phyloP scores from a whole-genome alignment of 352 stramenopile species.

The Phytophthora aleatoria region DNA sequence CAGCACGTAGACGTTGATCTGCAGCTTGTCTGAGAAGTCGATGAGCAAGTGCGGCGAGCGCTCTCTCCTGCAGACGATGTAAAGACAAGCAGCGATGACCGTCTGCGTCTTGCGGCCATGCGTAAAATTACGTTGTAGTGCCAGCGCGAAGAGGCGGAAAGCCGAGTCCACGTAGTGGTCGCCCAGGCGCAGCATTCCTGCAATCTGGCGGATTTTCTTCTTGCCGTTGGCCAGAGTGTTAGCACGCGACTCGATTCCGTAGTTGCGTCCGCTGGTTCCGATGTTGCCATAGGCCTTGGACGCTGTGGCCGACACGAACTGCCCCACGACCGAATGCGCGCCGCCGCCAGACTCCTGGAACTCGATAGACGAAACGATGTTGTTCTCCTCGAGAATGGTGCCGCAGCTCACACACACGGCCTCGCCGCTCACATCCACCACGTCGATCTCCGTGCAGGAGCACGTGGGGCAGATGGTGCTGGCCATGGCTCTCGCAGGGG shows the following conservation, averaged over 20 bases:
- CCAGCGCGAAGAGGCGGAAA: constrained; percentile 95
- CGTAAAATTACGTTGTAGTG: constrained; percentile 97
- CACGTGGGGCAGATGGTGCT: constrained; percentile 93
- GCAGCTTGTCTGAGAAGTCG: constrained; percentile 98
- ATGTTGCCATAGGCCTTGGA: constrained; percentile 92
- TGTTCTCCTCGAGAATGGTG: constrained; percentile 97
- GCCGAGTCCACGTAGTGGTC: constrained; percentile 97
- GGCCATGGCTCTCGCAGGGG: constrained; percentile 37
- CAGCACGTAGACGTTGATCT: constrained; percentile 93
- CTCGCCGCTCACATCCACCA: constrained; percentile 91
- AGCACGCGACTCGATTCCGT: constrained; percentile 93
- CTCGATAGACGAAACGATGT: constrained; percentile 97
- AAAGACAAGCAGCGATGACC: constrained; percentile 98
- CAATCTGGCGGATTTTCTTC: constrained; percentile 94
- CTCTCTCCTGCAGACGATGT: constrained; percentile 98
- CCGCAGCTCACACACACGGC: constrained; percentile 88
- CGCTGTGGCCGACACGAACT: constrained; percentile 94
- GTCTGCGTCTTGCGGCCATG: constrained; percentile 95
- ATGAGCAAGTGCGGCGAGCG: constrained; percentile 99
- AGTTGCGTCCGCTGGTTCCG: constrained; percentile 89
- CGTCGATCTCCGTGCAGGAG: constrained; percentile 95
- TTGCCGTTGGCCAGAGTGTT: constrained; percentile 96
- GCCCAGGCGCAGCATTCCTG: constrained; percentile 91
- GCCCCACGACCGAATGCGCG: constrained; percentile 92
- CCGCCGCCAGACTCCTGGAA: constrained; percentile 95